Percentiles rank a stretch among this genome's conserved stretches.
phyloP scores from a whole-genome alignment of 2,329 filamentous ascomycete species.

The Fusarium pseudograminearum region DNA sequence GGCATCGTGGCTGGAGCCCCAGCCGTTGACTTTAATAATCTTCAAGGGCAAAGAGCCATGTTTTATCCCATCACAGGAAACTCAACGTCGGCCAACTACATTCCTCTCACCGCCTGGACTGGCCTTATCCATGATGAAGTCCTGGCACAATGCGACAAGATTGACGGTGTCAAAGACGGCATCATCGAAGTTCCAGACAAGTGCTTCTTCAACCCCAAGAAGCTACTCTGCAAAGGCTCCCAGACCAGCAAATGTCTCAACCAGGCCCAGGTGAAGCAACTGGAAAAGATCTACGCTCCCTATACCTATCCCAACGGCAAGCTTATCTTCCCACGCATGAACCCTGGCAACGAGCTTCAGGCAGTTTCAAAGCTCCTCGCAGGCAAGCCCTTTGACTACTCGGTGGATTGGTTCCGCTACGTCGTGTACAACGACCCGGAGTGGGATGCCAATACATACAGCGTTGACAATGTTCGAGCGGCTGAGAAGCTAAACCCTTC shows the following conservation, averaged over 20 bases:
- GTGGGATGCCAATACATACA: constrained; percentile 27
- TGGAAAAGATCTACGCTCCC: constrained; percentile 19
- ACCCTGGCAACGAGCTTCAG: constrained; percentile 25
- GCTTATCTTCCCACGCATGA: constrained; percentile 32
- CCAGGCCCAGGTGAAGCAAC: constrained; percentile 2
- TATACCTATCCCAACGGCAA: constrained; percentile 21
- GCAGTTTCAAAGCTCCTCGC: constrained; percentile 19
- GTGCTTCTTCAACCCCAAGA: constrained; percentile 59
- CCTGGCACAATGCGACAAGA: constrained; percentile 62
- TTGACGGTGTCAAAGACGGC: constrained; percentile 62
- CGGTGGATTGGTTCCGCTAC: constrained; percentile 29
- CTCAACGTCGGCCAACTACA: constrained; percentile 1
- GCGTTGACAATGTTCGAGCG: neutral
- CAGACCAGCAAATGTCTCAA: constrained; percentile 6
- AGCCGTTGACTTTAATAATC: constrained; percentile 60
- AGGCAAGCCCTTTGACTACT: constrained; percentile 24
- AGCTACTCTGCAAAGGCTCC: constrained; percentile 52
- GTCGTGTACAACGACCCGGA: constrained; percentile 11
- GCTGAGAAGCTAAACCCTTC: constrained; percentile 24
- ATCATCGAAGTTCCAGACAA: constrained; percentile 61
- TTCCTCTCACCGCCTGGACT: constrained; percentile 9
- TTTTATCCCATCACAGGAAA: constrained; percentile 26
- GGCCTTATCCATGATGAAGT: constrained; percentile 57
- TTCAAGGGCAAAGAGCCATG: constrained; percentile 43
- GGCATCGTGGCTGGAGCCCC: constrained; percentile 61